phyloP scores from a whole-genome alignment of 495 filamentous ascomycete species.

The Penicillium antarcticum region DNA sequence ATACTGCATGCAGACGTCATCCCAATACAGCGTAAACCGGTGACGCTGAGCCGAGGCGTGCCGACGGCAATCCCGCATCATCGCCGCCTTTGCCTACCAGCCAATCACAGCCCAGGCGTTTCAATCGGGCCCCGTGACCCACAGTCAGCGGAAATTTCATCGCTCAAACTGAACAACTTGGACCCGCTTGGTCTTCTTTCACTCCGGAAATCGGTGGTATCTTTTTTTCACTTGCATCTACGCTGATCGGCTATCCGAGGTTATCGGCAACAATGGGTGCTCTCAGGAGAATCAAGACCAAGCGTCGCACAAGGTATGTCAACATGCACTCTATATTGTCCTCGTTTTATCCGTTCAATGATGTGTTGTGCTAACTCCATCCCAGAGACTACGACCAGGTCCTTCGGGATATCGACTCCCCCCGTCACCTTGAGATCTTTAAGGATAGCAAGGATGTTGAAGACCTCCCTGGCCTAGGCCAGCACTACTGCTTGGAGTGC shows the following conservation, averaged over 20 bases:
- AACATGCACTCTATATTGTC: neutral
- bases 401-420: conserved; percentile 68
- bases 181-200: conserved; percentile 33
- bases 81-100: conserved; percentile 31
- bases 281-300: conserved; percentile 54
- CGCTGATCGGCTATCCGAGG: conserved; percentile 18
- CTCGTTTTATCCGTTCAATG: too few relatives aligned
- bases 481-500: conserved; percentile 88
- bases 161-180: conserved; percentile 3
- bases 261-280: conserved; percentile 49
- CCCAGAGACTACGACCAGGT: conserved; percentile 85
- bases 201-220: conserved; percentile 45
- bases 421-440: conserved; percentile 73
- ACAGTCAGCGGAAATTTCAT: conserved; percentile 33
- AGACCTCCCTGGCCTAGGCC: conserved; percentile 80
- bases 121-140: conserved; percentile 23
- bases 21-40: conserved; percentile 33
- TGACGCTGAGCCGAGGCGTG: conserved; percentile 48
- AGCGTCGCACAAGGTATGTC: conserved; percentile 55
- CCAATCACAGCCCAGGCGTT: conserved; percentile 34
- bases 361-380: neutral
- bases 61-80: conserved; percentile 56
- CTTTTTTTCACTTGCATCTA: conserved; percentile 20
- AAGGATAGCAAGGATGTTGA: conserved; percentile 76
- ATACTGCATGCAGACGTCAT: conserved; percentile 41